phyloP scores from a whole-genome alignment of 176 grass and related monocot genomes.

The Typha latifolia region DNA sequence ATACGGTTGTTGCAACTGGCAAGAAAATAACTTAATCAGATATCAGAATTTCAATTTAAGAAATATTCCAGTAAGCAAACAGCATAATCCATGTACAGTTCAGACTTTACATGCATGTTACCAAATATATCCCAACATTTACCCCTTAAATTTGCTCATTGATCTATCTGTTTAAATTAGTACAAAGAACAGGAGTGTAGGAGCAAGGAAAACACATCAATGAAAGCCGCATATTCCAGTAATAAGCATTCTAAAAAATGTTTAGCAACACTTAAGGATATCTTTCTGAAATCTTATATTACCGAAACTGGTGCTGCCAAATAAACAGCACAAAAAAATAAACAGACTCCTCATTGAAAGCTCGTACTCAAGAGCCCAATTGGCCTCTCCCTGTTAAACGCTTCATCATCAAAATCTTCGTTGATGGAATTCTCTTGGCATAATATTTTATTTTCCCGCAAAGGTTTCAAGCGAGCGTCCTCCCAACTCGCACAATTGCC shows the following conservation, averaged over 20 bases:
- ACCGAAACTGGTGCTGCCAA: background rate
- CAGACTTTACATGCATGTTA: too few relatives aligned
- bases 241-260: background rate
- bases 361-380: slow-evolving; percentile 20
- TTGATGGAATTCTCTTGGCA: slow-evolving; percentile 44
- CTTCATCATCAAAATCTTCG: slow-evolving; percentile 47
- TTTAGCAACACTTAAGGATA: background rate
- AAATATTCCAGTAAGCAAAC: too few relatives aligned
- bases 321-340: background rate
- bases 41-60: too few relatives aligned
- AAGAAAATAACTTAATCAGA: too few relatives aligned
- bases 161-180: too few relatives aligned
- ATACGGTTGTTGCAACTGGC: too few relatives aligned
- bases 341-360: slow-evolving; percentile 36
- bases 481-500: slow-evolving; percentile 25
- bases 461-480: slow-evolving; percentile 7
- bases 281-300: background rate
- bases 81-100: too few relatives aligned
- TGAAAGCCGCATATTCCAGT: too few relatives aligned
- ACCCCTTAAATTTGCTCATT: too few relatives aligned
- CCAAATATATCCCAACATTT: too few relatives aligned
- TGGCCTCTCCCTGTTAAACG: slow-evolving; percentile 28
- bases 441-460: slow-evolving; percentile 27
- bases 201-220: too few relatives aligned
- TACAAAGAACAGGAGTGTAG: too few relatives aligned